phyloP scores from a whole-genome alignment of 192 early-diverging fungal species.

The Backusella psychrophila region DNA sequence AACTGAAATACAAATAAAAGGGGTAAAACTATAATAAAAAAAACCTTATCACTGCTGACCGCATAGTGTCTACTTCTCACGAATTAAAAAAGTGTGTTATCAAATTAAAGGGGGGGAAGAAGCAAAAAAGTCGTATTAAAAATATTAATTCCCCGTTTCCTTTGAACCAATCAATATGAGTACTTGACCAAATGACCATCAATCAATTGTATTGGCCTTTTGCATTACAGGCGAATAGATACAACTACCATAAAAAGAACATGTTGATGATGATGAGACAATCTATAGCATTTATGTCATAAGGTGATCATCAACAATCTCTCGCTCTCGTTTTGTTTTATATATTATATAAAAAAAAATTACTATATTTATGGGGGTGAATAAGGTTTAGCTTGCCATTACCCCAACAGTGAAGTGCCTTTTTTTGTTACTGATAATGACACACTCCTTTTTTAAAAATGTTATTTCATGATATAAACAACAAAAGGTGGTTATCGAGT shows the following conservation, averaged over 20 bases:
- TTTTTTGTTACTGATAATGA: neutral
- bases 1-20: constrained; percentile 2
- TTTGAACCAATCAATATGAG: neutral
- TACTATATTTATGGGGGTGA: neutral
- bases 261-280: neutral
- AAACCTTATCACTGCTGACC: neutral
- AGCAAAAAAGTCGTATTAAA: neutral
- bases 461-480: neutral
- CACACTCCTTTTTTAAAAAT: neutral
- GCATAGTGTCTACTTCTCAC: neutral
- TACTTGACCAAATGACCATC: neutral
- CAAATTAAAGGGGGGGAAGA: neutral
- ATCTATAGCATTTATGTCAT: neutral
- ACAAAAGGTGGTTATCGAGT: neutral
- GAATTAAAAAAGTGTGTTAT: neutral
- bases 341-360: neutral
- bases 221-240: neutral
- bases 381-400: neutral
- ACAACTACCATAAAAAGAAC: neutral
- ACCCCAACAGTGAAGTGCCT: neutral
- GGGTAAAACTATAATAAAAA: neutral
- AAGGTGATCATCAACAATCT: neutral
- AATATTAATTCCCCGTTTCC: neutral
- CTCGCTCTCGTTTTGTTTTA: neutral
- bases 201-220: neutral